Evolutionary conservation across 75 land plant species (phyloP).

Genomic region (Adiantum capillusveneris): DNA sequence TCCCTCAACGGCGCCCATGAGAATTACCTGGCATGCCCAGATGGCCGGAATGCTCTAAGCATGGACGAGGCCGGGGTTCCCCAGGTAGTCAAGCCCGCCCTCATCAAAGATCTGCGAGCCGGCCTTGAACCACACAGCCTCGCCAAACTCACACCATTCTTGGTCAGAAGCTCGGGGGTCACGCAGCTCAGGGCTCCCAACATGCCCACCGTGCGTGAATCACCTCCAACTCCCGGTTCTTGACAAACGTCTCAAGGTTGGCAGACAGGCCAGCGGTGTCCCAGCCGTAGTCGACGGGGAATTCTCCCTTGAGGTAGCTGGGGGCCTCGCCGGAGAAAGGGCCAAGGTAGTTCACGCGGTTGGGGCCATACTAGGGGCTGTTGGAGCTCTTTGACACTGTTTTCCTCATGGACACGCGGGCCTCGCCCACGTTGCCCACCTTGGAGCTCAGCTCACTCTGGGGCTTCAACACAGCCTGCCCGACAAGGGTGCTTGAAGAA

Average conservation of each 20-base stretch:
- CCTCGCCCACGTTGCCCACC: conserved; percentile 12
- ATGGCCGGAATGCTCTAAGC: conserved; percentile 22
- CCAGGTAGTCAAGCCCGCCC: too few species aligned
- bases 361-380: conserved; percentile 64
- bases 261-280: conserved; percentile 84
- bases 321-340: conserved; percentile 78
- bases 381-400: neutral
- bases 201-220: conserved; percentile 79
- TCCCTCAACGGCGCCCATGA: too few species aligned
- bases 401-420: conserved; percentile 36
- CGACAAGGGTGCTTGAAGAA: conserved; percentile 28
- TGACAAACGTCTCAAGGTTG: conserved; percentile 78
- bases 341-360: conserved; percentile 73
- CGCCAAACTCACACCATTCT: too few species aligned
- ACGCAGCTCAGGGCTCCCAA: conserved; percentile 68
- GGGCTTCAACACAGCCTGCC: conserved; percentile 17
- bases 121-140: too few species aligned
- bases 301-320: conserved; percentile 77
- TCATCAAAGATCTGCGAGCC: too few species aligned
- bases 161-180: too few species aligned
- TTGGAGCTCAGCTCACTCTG: conserved; percentile 15
- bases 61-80: conserved; percentile 26
- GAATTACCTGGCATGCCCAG: conserved; percentile 20
- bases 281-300: conserved; percentile 92
- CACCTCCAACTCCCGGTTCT: conserved; percentile 74